phyloP scores from a whole-genome alignment of 352 stramenopile species.

The Stramenopiles sp. region DNA sequence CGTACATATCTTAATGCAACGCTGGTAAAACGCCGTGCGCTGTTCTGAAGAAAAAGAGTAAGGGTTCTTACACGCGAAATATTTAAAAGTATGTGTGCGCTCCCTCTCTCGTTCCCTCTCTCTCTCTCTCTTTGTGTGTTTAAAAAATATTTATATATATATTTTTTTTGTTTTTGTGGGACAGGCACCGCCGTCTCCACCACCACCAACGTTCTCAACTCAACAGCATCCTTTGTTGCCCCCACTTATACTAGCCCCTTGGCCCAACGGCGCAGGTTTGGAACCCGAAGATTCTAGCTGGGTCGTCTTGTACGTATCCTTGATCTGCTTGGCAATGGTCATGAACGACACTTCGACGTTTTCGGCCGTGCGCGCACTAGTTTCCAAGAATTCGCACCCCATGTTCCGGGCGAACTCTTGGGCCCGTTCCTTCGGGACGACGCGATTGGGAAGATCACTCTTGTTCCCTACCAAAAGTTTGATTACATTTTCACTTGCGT shows the following conservation, averaged over 20 bases:
- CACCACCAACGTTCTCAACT: no score
- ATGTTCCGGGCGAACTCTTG: slow-evolving; percentile 84
- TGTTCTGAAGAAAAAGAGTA: no score
- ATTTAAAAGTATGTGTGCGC: no score
- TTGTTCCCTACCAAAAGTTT: slow-evolving; percentile 99
- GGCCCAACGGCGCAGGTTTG: neutral
- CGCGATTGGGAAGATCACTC: slow-evolving; percentile 87
- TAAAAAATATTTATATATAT: no score
- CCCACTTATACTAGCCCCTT: neutral
- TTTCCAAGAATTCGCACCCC: slow-evolving; percentile 96
- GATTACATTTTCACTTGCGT: slow-evolving; percentile 92
- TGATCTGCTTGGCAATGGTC: slow-evolving; percentile 96
- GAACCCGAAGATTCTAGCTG: neutral
- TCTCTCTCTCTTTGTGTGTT: no score
- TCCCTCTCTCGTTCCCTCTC: no score
- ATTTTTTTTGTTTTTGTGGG: no score
- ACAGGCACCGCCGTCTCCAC: no score
- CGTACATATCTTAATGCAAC: no score
- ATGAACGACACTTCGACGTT: slow-evolving; percentile 99
- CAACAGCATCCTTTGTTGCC: neutral
- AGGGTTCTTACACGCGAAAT: no score
- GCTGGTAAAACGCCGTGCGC: no score
- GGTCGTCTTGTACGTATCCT: slow-evolving; percentile 28
- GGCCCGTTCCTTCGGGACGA: slow-evolving; percentile 74
- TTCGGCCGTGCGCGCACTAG: slow-evolving; percentile 88